A percentile compares a stretch with the other conserved stretches of the same genome.
These are phyloP conservation scores for Geranium rotundifolium DNA, from an alignment of 345 rosid genomes.

Conservation along the genomic window DNA sequence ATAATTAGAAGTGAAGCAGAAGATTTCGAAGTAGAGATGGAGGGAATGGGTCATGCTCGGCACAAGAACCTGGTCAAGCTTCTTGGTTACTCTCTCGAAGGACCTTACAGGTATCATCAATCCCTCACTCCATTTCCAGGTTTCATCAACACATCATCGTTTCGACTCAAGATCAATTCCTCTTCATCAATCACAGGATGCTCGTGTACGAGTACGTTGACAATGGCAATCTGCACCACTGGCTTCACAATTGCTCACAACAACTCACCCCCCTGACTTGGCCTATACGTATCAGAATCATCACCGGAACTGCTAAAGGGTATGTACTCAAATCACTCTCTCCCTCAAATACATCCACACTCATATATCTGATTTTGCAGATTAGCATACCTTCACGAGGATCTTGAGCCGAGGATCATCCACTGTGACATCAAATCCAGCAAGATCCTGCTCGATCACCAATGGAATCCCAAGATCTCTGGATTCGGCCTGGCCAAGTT, in stretches of 20 bases:
- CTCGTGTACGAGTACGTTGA: conserved; percentile 57
- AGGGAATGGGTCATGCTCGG: conserved; percentile 35
- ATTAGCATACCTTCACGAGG: conserved; percentile 68
- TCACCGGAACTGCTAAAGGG: conserved; percentile 81
- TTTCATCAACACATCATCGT: too few relatives aligned
- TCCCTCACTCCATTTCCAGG: neutral
- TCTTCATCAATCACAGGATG: conserved; percentile 23
- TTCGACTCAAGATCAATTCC: too few relatives aligned
- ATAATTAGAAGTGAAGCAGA: conserved; percentile 14
- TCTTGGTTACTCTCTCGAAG: conserved; percentile 55
- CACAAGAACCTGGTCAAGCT: conserved; percentile 62
- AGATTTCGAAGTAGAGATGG: conserved; percentile 37
- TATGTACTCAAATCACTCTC: conserved; percentile 4
- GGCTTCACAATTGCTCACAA: conserved; percentile 58
- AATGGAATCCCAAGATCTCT: conserved; percentile 67
- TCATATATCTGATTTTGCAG: conserved; percentile 22
- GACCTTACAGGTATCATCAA: conserved; percentile 37
- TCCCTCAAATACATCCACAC: neutral
- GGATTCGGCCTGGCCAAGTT: conserved; percentile 36
- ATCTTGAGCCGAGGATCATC: conserved; percentile 43
- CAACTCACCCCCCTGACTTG: conserved; percentile 39
- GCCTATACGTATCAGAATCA: conserved; percentile 43
- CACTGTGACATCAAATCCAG: conserved; percentile 49
- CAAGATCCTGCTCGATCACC: conserved; percentile 61
- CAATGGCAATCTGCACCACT: conserved; percentile 60